Base-by-base conservation (phyloP, 179 eudicot genomes). In the Beta lomatogona region DNA sequence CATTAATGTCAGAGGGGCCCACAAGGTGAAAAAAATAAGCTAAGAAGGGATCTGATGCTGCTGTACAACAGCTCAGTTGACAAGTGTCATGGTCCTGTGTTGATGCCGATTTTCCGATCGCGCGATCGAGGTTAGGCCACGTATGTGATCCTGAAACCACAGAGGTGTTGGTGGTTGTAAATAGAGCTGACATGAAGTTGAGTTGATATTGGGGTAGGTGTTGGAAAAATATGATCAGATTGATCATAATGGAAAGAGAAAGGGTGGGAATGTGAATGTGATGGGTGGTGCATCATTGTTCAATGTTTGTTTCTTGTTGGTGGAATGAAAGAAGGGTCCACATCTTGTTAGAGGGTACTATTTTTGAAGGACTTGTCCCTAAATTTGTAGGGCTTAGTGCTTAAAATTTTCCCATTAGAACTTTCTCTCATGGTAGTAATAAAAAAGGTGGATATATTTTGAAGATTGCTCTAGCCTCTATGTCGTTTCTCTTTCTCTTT, bases 151-250 rank as follows among this genome's bases (percentile, higher is more conserved):
- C 25, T n/a, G 63, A 19, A 41, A 66, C 85, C 88, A 79, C 46
- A 77, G 69, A 19, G 45, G 44, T 53, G 21, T 71, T 66, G 22
- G 84, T 89, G 89, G 88, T 41, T 85, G 87, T 86, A 80, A 70
- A 74, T 73, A 69, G 83, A 85, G 53, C 53, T 41, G 82, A 81
- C 80, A 66, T 70, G 76, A 77, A 78, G 60, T 16, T 69, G 58
- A 21, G 84, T 84, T 81, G 81, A 80, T 77, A 80, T 82, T 75
- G 69, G 82, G 78, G 74, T 50, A 7, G 76, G 75, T 59, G 71
- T 65, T 68, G 44, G 77, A 77, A 19, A 59, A 28, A 53, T 68
- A 71, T 63, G 78, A 73, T 63, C 80, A 81, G 54, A 16, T 61
- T 54, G 67, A 58, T 63, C 60, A 78, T 69, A 60, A 77, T 60